These are phyloP conservation scores for Dipodascus geniculatus DNA, from an alignment of 805 yeast species.

Conservation along the genomic window DNA sequence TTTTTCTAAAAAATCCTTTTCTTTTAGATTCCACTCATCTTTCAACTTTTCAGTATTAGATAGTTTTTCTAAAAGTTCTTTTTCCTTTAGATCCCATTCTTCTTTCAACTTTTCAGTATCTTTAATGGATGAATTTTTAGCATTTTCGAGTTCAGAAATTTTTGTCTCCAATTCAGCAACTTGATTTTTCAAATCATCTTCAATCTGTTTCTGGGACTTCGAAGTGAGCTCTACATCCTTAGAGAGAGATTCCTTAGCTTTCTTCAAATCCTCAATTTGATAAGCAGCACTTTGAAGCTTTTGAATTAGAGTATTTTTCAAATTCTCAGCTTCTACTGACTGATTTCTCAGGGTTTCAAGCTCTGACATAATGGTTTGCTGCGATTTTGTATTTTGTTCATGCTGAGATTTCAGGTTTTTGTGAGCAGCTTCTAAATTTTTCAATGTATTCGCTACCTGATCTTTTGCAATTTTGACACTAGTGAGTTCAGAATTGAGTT, in stretches of 20 bases:
- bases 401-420: constrained; percentile 7
- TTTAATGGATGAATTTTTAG: neutral
- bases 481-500: constrained; percentile 19
- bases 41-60: constrained; percentile 4
- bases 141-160: neutral
- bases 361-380: constrained; percentile 9
- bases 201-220: constrained; percentile 5
- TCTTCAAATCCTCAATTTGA: constrained; percentile 21
- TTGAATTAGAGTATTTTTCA: constrained; percentile 33
- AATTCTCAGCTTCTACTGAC: constrained; percentile 21
- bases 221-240: neutral
- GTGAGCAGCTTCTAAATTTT: constrained; percentile 18
- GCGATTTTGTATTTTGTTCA: constrained; percentile 1
- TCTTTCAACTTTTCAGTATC: constrained; percentile 10
- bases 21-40: neutral
- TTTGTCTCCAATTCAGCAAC: neutral
- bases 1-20: neutral
- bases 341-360: constrained; percentile 12
- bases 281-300: constrained; percentile 35
- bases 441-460: constrained; percentile 18
- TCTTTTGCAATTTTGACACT: constrained; percentile 5
- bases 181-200: constrained; percentile 2
- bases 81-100: neutral
- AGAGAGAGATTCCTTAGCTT: constrained; percentile 4
- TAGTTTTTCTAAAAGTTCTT: constrained; percentile 10